These are phyloP conservation scores for Cyclotella atomus DNA, from an alignment of 108 stramenopile species.

Conservation along the genomic window DNA sequence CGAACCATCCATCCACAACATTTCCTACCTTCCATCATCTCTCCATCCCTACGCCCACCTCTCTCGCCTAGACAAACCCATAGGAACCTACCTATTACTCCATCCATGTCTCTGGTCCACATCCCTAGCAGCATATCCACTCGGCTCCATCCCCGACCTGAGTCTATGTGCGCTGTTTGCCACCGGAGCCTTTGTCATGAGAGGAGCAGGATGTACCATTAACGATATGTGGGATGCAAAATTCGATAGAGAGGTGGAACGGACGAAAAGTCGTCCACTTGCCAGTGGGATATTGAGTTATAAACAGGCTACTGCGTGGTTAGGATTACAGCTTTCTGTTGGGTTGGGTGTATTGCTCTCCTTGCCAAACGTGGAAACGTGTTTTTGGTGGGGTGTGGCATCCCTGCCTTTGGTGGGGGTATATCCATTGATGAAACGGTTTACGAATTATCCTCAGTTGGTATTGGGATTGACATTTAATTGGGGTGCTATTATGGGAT, in stretches of 20 bases:
- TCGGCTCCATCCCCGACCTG: conserved; percentile 7
- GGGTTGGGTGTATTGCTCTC: conserved; percentile 90
- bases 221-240: conserved; percentile 99
- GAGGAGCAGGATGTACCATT: conserved; percentile 97
- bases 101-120: conserved; percentile 88
- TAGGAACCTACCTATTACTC: conserved; percentile 85
- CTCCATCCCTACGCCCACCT: conserved; percentile 80
- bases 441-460: conserved; percentile 92
- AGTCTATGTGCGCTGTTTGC: conserved; percentile 66
- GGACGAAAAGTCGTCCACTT: conserved; percentile 90
- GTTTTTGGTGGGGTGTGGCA: conserved; percentile 84
- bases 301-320: conserved; percentile 78
- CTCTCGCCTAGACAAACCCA: conserved; percentile 86
- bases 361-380: conserved; percentile 77
- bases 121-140: conserved; percentile 61
- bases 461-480: conserved; percentile 97
- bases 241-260: conserved; percentile 83
- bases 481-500: conserved; percentile 97
- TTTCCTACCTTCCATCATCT: conserved; percentile 43
- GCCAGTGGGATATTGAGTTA: conserved; percentile 75
- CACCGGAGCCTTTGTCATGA: conserved; percentile 92
- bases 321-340: conserved; percentile 82
- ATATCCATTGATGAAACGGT: conserved; percentile 97
- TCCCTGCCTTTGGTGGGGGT: conserved; percentile 90
- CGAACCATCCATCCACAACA: conserved; percentile 38